These are phyloP conservation scores for Setaria italica DNA, from an alignment of 202 grass and related monocot genomes.

Conservation along the genomic window DNA sequence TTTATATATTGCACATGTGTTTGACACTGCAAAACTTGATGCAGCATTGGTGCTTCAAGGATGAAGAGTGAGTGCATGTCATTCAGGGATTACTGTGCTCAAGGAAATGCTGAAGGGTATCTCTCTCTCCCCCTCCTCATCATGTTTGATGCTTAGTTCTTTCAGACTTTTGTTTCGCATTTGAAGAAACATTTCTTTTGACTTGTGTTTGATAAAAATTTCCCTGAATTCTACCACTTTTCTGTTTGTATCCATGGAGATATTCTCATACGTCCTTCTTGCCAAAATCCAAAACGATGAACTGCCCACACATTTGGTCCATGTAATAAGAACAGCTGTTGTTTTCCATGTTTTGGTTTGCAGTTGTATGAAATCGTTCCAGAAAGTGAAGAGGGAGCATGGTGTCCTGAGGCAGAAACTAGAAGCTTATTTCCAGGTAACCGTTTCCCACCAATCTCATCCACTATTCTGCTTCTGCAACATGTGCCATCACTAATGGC, in stretches of 20 bases:
- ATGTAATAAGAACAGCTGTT: background rate
- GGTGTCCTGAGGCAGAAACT: slow-evolving; percentile 75
- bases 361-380: slow-evolving; percentile 88
- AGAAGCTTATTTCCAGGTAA: slow-evolving; percentile 97
- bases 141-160: slow-evolving; percentile 13
- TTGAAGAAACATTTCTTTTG: slow-evolving; percentile 6
- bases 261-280: background rate
- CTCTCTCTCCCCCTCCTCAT: slow-evolving; percentile 29
- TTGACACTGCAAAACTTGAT: slow-evolving; percentile 50
- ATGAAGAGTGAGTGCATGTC: slow-evolving; percentile 87
- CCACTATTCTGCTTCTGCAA: background rate
- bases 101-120: slow-evolving; percentile 83
- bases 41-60: slow-evolving; percentile 97
- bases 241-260: background rate
- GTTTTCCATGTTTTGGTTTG: slow-evolving; percentile 44
- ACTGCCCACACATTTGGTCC: background rate
- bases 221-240: slow-evolving; percentile 5
- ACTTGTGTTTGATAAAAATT: background rate
- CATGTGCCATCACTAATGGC: background rate
- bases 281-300: background rate
- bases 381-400: slow-evolving; percentile 95
- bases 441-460: background rate
- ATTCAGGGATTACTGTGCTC: slow-evolving; percentile 74
- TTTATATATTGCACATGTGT: slow-evolving; percentile 35
- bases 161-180: slow-evolving; percentile 10